These are phyloP conservation scores for Russula abietina DNA, from an alignment of 768 basidiomycete genomes.

Conservation along the genomic window DNA sequence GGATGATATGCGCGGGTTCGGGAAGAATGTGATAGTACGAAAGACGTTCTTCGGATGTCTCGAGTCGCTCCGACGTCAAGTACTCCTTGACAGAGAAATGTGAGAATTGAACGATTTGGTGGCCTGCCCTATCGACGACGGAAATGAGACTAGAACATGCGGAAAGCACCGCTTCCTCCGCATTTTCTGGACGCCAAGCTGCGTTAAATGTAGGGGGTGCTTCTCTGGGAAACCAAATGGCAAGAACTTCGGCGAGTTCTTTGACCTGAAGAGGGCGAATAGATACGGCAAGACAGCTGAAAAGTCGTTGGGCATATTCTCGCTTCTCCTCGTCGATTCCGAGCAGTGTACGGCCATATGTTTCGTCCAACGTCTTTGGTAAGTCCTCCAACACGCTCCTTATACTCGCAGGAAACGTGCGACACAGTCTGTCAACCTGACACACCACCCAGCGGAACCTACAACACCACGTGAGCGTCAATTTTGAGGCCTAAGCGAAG, in stretches of 20 bases:
- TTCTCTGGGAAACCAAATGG: not conserved
- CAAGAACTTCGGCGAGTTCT: constrained; percentile 16
- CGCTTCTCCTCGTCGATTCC: not conserved
- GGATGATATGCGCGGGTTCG: constrained; percentile 2
- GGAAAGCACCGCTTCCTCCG: not conserved
- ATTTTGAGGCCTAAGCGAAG: no score
- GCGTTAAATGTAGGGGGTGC: not conserved
- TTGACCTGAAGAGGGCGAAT: constrained; percentile 2
- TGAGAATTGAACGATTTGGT: not conserved
- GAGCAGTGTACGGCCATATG: not conserved
- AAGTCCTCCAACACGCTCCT: not conserved
- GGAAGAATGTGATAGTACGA: constrained; percentile 10
- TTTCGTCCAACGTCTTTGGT: constrained; percentile 1
- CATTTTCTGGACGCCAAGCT: not conserved
- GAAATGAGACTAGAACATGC: not conserved
- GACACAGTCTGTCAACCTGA: not conserved
- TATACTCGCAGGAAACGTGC: not conserved
- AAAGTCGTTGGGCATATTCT: not conserved
- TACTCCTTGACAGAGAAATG: constrained; percentile 19
- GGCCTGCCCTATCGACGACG: not conserved
- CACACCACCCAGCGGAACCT: constrained; percentile 13
- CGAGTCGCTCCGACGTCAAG: constrained; percentile 14
- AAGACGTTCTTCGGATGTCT: not conserved
- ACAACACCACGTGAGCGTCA: not conserved
- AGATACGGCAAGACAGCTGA: constrained; percentile 1